Evolutionary conservation across 139 green algal genomes (phyloP).

Genomic region (Picochlorum sp.): DNA sequence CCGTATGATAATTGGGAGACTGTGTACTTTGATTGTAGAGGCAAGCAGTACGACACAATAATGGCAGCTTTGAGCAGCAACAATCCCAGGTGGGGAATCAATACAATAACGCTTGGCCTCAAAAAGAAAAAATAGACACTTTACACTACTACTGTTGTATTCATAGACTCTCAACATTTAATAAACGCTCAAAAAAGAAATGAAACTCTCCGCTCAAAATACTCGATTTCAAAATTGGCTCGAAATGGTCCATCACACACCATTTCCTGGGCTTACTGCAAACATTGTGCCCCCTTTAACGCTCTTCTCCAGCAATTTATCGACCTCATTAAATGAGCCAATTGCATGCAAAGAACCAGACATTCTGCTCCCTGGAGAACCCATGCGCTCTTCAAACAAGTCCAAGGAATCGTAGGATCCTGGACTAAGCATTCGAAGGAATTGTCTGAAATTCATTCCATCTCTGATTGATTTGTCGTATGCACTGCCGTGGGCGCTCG

Average conservation of each 20-base stretch:
- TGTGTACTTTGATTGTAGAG: constrained; percentile 40
- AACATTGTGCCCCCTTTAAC: constrained; percentile 5
- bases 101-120: constrained; percentile 24
- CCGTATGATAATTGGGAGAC: constrained; percentile 52
- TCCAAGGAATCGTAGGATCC: constrained; percentile 36
- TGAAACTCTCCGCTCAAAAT: constrained; percentile 4
- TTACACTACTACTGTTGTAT: background rate
- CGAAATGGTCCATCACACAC: background rate
- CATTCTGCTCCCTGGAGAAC: constrained; percentile 1
- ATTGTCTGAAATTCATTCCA: constrained; percentile 35
- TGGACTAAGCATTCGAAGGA: constrained; percentile 36
- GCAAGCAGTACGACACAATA: constrained; percentile 47
- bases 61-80: constrained; percentile 52
- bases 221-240: background rate
- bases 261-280: background rate
- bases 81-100: constrained; percentile 50
- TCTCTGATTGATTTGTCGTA: constrained; percentile 26
- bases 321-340: constrained; percentile 5
- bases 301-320: constrained; percentile 7
- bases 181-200: background rate
- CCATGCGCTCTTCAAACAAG: constrained; percentile 37
- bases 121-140: constrained; percentile 9
- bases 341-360: background rate
- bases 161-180: background rate
- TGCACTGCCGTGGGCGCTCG: constrained; percentile 8